Percentiles rank a stretch among this genome's conserved stretches.
phyloP scores from a whole-genome alignment of 441 rosid species.

The Pelargonium myrrhifolium region DNA sequence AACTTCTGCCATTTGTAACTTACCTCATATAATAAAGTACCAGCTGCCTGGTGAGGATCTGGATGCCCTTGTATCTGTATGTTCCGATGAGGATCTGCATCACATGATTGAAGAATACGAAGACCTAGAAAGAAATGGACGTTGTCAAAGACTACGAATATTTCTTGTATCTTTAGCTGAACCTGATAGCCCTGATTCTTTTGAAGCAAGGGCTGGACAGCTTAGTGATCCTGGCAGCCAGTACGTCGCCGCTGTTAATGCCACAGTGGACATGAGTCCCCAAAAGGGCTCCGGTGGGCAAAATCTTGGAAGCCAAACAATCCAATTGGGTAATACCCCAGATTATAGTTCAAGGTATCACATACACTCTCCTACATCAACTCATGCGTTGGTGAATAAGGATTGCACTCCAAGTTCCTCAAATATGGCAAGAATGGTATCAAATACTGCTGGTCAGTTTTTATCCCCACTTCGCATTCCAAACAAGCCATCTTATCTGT shows the following conservation, averaged over 20 bases:
- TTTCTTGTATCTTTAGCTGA: constrained; percentile 57
- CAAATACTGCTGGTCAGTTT: constrained; percentile 30
- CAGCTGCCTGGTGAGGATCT: constrained; percentile 85
- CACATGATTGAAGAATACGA: constrained; percentile 79
- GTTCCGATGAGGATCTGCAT: constrained; percentile 65
- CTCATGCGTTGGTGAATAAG: constrained; percentile 38
- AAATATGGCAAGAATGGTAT: constrained; percentile 24
- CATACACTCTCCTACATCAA: constrained; percentile 42
- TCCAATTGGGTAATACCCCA: constrained; percentile 41
- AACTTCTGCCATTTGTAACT: constrained; percentile 46
- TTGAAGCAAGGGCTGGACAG: constrained; percentile 29
- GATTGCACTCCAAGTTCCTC: constrained; percentile 36
- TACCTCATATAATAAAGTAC: constrained; percentile 51
- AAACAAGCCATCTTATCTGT: constrained; percentile 26
- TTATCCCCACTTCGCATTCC: constrained; percentile 29
- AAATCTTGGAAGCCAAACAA: constrained; percentile 39
- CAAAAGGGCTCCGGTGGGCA: constrained; percentile 46
- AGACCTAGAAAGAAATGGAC: constrained; percentile 30
- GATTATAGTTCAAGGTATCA: constrained; percentile 38
- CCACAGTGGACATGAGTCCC: constrained; percentile 47
- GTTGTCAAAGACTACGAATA: constrained; percentile 45
- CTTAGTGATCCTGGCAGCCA: constrained; percentile 36
- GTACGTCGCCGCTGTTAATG: constrained; percentile 47
- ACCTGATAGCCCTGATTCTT: constrained; percentile 32
- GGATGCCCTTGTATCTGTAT: constrained; percentile 67